Conservation (phyloP, 2,329 filamentous ascomycete species). For the Exophiala oligosperma region DNA sequence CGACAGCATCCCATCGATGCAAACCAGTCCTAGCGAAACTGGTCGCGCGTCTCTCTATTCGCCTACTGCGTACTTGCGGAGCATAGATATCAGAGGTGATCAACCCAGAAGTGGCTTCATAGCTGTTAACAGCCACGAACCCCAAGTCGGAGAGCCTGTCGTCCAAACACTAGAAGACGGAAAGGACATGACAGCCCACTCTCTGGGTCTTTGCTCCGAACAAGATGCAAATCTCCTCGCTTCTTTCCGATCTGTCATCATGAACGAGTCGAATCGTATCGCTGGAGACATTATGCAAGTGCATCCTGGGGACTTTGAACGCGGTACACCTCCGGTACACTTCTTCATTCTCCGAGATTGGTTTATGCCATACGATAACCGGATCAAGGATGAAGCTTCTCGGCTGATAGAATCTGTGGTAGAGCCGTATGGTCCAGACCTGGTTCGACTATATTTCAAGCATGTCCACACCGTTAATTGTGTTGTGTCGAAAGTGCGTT, state of each 20-base stretch:
- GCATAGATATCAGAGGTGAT: neutral
- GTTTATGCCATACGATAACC: constrained; percentile 47
- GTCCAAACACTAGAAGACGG: constrained; percentile 46
- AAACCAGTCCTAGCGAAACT: constrained; percentile 8
- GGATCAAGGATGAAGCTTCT: constrained; percentile 41
- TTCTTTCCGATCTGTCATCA: constrained; percentile 49
- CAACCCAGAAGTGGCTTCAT: constrained; percentile 4
- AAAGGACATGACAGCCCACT: constrained; percentile 45
- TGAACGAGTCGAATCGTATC: constrained; percentile 46
- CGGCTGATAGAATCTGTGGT: constrained; percentile 47
- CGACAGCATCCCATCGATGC: neutral
- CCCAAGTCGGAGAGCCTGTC: constrained; percentile 10
- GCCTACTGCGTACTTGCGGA: neutral
- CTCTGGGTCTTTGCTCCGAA: constrained; percentile 47
- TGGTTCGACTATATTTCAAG: constrained; percentile 49
- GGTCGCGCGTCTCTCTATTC: constrained; percentile 4
- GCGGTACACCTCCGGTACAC: constrained; percentile 45
- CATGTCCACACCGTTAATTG: constrained; percentile 49
- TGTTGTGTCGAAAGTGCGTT: constrained; percentile 47
- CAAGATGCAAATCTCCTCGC: constrained; percentile 51
- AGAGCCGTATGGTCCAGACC: constrained; percentile 40
- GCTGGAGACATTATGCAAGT: constrained; percentile 49
- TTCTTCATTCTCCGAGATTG: constrained; percentile 48
- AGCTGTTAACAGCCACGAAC: constrained; percentile 8
- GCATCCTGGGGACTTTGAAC: constrained; percentile 36